phyloP scores from a whole-genome alignment of 192 early-diverging fungal species.

The Lobulomyces angularis region DNA sequence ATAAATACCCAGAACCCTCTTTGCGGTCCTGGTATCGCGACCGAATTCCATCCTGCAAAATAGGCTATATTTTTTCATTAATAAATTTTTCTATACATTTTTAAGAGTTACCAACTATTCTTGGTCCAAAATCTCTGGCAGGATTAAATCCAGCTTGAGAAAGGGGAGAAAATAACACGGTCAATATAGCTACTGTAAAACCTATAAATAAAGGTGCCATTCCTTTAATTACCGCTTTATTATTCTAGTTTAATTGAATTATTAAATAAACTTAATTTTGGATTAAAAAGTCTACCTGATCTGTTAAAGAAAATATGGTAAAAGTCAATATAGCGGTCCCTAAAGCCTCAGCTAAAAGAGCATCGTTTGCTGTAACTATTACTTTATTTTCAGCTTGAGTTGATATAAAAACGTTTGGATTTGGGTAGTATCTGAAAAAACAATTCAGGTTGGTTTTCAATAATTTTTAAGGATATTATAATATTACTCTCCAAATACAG shows the following conservation, averaged over 20 bases:
- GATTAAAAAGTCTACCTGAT: no score
- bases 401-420: slow-evolving; percentile 2
- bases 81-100: no score
- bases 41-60: slow-evolving; percentile 13
- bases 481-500: slow-evolving; percentile 13
- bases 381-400: background rate
- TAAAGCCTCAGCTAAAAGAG: slow-evolving; percentile 7
- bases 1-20: slow-evolving; percentile 15
- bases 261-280: no score
- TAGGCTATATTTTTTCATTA: no score
- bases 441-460: slow-evolving; percentile 1
- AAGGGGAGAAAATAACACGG: slow-evolving; percentile 7
- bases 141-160: slow-evolving; percentile 26
- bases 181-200: slow-evolving; percentile 6
- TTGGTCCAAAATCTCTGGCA: slow-evolving; percentile 20
- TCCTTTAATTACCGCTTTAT: slow-evolving; percentile 5
- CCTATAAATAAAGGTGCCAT: slow-evolving; percentile 8
- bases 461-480: background rate
- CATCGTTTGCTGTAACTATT: slow-evolving; percentile 2
- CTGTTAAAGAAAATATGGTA: slow-evolving; percentile 7
- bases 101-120: no score
- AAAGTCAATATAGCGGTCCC: slow-evolving; percentile 12
- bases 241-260: no score
- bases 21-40: background rate
- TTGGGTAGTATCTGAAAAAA: slow-evolving; percentile 14